Base-by-base conservation (phyloP, 2,329 filamentous ascomycete species). In the Monosporascus sp. region DNA sequence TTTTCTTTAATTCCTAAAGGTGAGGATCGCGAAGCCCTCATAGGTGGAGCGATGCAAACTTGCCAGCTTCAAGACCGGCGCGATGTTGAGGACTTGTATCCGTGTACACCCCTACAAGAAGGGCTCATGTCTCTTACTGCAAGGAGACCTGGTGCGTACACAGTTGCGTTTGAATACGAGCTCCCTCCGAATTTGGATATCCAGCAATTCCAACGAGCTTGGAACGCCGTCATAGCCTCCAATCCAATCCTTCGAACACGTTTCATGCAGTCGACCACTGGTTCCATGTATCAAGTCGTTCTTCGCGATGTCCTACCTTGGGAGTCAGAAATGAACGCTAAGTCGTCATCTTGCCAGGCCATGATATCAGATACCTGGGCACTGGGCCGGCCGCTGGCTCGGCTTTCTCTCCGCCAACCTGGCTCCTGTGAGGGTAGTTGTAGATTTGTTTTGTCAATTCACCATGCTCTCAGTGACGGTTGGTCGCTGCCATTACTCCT, bases 21-120 rank as follows among this genome's bases (percentile, higher is more conserved):
- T 26, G 26, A 26, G 26, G 26, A 26, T 26, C 26, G 26, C 26
- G 26, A 26, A 26, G 26, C 26, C 26, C 26, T 26, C 26, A 26
- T 26, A 7, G 26, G 26, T 26, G 6, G 26, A 8, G 26, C 26
- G 7, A 26, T 26, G 26, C 26, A 26, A 26, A 26, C 26, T 26
- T 26, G 26, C 26, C 26, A 26, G 26, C 26, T 26, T 26, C 26
- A 26, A 26, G 26, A 26, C 26, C 57, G 7, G 53, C 57, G 19
- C 26, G 47, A 48, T 31, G 49, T 59, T 41, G 43, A 49, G 20
- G 57, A 59, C 43, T 43, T 52, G 2, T 59, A 54, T 43, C 57
- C 57, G 3, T 58, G 57, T 37, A 58, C 57, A 19, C 48, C 57
- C 5, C 36, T 59, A 9, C 57, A 59, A 36, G 56, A 51, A 47